phyloP scores from a whole-genome alignment of 345 rosid species.

The Populus nigra region DNA sequence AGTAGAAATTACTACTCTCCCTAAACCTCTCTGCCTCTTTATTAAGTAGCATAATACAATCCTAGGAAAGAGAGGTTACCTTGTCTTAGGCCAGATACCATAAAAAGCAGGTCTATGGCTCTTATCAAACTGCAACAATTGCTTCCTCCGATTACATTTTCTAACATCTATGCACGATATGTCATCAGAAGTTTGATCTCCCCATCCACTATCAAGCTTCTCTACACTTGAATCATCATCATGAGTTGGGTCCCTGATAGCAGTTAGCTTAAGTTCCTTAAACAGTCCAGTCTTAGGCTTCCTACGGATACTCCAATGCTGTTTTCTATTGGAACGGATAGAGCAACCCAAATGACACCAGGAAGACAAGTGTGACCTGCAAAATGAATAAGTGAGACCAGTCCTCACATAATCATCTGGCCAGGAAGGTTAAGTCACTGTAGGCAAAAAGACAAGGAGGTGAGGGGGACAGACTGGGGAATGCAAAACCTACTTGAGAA shows the following conservation, averaged over 20 bases:
- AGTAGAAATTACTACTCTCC: not conserved
- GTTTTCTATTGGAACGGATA: constrained; percentile 39
- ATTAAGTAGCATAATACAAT: not conserved
- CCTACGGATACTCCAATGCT: constrained; percentile 74
- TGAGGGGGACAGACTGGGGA: not conserved
- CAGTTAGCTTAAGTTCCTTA: constrained; percentile 65
- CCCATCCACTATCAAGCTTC: constrained; percentile 51
- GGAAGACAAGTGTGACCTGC: constrained; percentile 66
- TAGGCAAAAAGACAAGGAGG: not conserved
- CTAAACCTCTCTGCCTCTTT: not conserved
- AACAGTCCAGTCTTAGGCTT: constrained; percentile 66
- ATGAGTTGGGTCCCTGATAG: constrained; percentile 31
- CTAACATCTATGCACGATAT: constrained; percentile 26
- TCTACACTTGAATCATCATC: constrained; percentile 49
- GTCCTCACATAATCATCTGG: not conserved
- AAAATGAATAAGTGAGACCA: constrained; percentile 21
- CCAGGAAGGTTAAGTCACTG: not conserved
- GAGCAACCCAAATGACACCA: constrained; percentile 61
- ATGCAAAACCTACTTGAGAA: constrained; percentile 51
- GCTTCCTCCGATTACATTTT: constrained; percentile 44
- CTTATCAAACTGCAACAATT: constrained; percentile 86
- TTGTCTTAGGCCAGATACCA: constrained; percentile 84
- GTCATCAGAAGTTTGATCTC: constrained; percentile 39
- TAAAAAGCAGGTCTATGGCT: constrained; percentile 87
- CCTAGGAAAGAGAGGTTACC: constrained; percentile 41